Evolutionary conservation across 768 basidiomycete genomes (phyloP), one percentile per base, ranked within the genome.

Genomic region (Boletus tomentosulus): DNA sequence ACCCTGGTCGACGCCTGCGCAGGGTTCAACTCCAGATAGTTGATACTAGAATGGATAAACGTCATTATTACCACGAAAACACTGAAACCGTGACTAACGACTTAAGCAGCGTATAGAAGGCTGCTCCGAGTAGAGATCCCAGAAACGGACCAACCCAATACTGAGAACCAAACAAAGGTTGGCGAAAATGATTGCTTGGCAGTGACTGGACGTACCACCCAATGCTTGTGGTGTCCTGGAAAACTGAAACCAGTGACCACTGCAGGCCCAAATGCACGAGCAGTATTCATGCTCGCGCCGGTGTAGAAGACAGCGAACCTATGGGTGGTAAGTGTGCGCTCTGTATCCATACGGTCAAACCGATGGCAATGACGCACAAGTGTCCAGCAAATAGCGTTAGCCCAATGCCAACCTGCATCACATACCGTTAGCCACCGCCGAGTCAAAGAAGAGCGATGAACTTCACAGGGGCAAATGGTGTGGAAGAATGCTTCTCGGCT

Each of bases 111-210:
- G 74, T 64, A 63, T 87, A 90, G 60, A 88, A 76, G 6, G 62
- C 75, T 15, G 79, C 74, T 31, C 72, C 84, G 9, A 89, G 73
- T 10, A 89, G 64, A 6, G 84, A 76, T 30, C 88, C 87, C 22
- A 89, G 73, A 50, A 78, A 78, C 0, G 86, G 86, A 37, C 88
- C 87, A 9, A 87, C 69, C 86, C 85, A 86, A 62, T 86, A 86
- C 83, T 86, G 52, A 13, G 25, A 15, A 59, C 22, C 30, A 37
- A 59, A 54, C 38, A 28, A 38, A 22, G 43, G 22, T 57, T 24
- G 55, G 55, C 46, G 24, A 28, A 33, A 12, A 35, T n/a, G 54
- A 28, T 30, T 15, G 25, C 41, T 27, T 10, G 11, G 22, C 15
- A 33, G 15, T 2, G 30, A 25, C 8, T 4, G n/a, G 34, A 72